Base-by-base conservation (phyloP, 108 stramenopile genomes). In the Nannochloropsis oceanica region DNA sequence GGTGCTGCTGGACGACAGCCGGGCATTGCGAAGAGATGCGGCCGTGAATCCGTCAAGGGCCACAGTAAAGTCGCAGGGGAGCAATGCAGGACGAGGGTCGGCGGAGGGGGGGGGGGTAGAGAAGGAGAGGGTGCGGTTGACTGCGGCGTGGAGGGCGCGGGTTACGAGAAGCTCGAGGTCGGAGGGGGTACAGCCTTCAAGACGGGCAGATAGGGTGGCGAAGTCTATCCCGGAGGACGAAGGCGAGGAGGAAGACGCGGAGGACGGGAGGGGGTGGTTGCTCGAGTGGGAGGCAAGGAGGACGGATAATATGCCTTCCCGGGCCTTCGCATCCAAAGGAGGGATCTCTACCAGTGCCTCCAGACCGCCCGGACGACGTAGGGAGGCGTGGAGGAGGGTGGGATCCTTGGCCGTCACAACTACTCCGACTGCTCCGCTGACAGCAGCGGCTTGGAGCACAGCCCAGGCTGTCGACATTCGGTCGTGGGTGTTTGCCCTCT, bases 31-130 rank as follows among this genome's bases (percentile, higher is more conserved):
- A 18, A 86, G 85, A 20, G 89, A 85, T 26, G 87, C 87, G 2
- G 89, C 85, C 24, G 85, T 73, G 24, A 88, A 90, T 8, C 87
- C 89, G 2, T 88, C 79, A 13, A 90, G 43, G 20, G 89, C 89
- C 12, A 43, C 81, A 14, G 85, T 87, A 22, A 90, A 44, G 85
- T 90, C 86, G 59, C 22, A 18, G 10, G 0, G 59, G 59, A 73
- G 59, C 22, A 73, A 18, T 7, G 59, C 59, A 18, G 59, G 59
- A n/a, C 59, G 59, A 9, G 24, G 81, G 22, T 86, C 81, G 26
- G 11, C 8, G 34, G 34, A 34, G 5, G 34, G 34, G 5, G 34
- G 34, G 34, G 34, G 34, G 8, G 81, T 42, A 10, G 44, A 25
- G 25, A 44, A 24, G 26, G 81, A 42, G 43, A 82, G 22, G 27